A percentile compares a stretch with the other conserved stretches of the same genome.
phyloP scores from a whole-genome alignment of 2,329 filamentous ascomycete genomes.

The Tolypocladium cylindrosporum region DNA sequence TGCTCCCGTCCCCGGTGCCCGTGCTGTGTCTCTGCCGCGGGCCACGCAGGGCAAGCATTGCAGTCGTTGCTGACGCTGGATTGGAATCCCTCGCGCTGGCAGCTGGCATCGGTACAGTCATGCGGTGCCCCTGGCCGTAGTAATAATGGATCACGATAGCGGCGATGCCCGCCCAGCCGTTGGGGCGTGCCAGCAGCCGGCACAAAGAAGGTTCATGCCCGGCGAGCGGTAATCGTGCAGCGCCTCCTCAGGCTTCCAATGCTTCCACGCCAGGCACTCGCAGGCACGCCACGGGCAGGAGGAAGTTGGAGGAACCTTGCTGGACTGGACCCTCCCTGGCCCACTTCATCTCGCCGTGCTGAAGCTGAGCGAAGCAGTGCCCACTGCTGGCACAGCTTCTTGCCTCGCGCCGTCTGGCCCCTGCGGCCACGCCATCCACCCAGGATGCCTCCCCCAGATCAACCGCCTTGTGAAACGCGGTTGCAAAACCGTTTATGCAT shows the following conservation, averaged over 20 bases:
- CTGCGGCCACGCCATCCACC: neutral
- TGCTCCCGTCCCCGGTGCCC: neutral
- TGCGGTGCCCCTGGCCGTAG: neutral
- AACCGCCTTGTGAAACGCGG: neutral
- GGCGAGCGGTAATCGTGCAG: neutral
- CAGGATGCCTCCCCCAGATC: neutral
- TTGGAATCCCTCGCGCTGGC: neutral
- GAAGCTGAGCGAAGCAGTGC: neutral
- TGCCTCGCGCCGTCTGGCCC: neutral
- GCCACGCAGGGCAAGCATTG: neutral
- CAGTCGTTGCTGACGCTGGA: neutral
- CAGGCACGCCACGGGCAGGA: neutral
- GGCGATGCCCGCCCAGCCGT: too few species aligned
- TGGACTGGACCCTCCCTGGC: neutral
- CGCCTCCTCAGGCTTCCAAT: neutral
- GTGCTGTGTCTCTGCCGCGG: neutral
- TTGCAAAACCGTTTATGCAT: neutral
- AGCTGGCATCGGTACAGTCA: neutral
- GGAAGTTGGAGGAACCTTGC: neutral
- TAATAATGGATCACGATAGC: neutral
- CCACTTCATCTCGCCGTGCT: neutral
- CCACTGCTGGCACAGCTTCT: neutral
- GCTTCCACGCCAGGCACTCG: neutral
- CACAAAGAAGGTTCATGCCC: neutral
- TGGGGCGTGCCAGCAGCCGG: neutral